phyloP scores from a whole-genome alignment of 768 basidiomycete species.

The Trichaptum fuscoviolaceum region DNA sequence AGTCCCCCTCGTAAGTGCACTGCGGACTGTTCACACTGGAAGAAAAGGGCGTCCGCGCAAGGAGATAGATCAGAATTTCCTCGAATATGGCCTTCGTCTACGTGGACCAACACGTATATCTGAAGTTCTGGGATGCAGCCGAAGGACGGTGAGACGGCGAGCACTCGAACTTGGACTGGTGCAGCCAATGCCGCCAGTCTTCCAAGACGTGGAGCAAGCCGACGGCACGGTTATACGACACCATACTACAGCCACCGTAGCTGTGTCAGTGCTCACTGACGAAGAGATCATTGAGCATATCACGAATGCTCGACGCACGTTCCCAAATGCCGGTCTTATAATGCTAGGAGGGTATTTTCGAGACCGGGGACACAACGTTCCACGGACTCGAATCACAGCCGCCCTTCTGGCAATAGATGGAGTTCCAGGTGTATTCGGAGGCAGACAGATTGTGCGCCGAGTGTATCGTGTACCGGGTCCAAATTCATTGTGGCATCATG shows the following conservation, averaged over 20 bases:
- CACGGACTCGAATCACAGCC: constrained; percentile 7
- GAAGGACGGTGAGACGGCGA: constrained; percentile 12
- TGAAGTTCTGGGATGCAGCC: constrained; percentile 13
- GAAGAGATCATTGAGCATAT: not conserved
- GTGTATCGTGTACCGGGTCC: constrained; percentile 19
- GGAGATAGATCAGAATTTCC: constrained; percentile 16
- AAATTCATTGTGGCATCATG: constrained; percentile 24
- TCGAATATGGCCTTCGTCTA: constrained; percentile 16
- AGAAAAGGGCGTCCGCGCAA: constrained; percentile 11
- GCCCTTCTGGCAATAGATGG: constrained; percentile 13
- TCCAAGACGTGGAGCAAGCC: not conserved
- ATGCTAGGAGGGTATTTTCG: constrained; percentile 17
- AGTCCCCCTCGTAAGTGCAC: no score
- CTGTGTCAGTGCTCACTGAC: not conserved
- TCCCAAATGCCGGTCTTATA: constrained; percentile 11
- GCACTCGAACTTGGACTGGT: constrained; percentile 17
- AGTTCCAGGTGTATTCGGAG: constrained; percentile 14
- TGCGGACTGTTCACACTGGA: constrained; percentile 1
- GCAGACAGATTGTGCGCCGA: constrained; percentile 11
- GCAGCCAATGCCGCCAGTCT: constrained; percentile 1
- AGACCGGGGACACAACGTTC: constrained; percentile 7
- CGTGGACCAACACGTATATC: constrained; percentile 15
- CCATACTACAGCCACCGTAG: not conserved
- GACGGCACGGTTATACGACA: not conserved
- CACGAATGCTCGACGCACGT: not conserved